Base-by-base conservation (phyloP, 2,329 filamentous ascomycete species). In the Apiospora phragmitis region DNA sequence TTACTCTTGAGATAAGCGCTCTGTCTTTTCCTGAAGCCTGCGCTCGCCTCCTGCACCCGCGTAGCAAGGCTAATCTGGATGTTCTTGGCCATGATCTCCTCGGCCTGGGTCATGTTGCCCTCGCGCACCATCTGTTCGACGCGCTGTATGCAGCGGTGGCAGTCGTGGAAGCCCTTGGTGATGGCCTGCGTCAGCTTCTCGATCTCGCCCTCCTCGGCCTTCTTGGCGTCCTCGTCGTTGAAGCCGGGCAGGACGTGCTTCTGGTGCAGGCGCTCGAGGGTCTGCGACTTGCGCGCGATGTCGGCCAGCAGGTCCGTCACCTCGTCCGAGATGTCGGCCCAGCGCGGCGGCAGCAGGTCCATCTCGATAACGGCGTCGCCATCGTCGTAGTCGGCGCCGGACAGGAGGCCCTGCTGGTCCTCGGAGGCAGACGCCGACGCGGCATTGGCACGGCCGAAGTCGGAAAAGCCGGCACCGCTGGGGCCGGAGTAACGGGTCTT, bases 321-420 rank as follows among this genome's bases (percentile, higher is more conserved):
- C 80, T 98, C 94, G 80, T 98, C 96, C 77, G 95, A 95, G 71
- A 97, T 88, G 79, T 99, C 96, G 71, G 95, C 93, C 96, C 96
- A 99, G 72, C 96, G 91, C 69, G 96, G 96, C 18, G 96, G 96
- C 24, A 99, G 87, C 49, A 97, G 85, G 82, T 98, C 95, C 96
- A 99, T 98, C 85, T 99, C 96, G 77, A 99, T 98, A 70, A 99
- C 91, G 26, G 94, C 93, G 82, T 98, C 95, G 79, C 94, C 94
- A 82, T 97, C 94, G 80, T 97, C 93, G 80, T 93, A 94, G 76
- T 92, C 91, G 77, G 89, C 90, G 70, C 90, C 87, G 73, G 94
- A 93, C 80, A 99, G 93, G 77, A 99, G 92, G 51, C 95, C 94
- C 75, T 94, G 93, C 70, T 86, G 84, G 77, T 89, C 87, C 72